A percentile compares a stretch with the other conserved stretches of the same genome.
phyloP scores from a whole-genome alignment of 2,329 filamentous ascomycete genomes.

The Chalaropsis thielavioides region DNA sequence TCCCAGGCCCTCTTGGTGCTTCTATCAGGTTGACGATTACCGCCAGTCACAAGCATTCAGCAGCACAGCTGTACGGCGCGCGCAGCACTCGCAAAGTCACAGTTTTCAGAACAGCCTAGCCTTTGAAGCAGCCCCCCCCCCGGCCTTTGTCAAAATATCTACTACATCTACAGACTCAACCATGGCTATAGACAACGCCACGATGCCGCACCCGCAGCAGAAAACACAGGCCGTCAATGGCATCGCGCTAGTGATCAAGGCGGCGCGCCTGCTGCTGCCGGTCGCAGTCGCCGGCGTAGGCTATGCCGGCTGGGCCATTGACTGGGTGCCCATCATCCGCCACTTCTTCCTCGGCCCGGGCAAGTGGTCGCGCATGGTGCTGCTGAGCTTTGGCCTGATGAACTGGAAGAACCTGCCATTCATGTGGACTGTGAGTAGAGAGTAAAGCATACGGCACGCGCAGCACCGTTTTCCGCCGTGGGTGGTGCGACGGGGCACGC shows the following conservation, averaged over 20 bases:
- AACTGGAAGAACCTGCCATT: slow-evolving; percentile 66
- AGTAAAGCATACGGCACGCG: slow-evolving; percentile 22
- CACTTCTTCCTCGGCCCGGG: slow-evolving; percentile 41
- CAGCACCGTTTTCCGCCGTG: too few species aligned
- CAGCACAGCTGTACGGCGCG: not conserved
- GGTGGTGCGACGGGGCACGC: not conserved
- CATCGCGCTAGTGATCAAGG: slow-evolving; percentile 22
- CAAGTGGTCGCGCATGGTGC: slow-evolving; percentile 36
- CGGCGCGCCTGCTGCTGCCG: slow-evolving; percentile 29
- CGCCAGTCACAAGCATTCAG: not conserved
- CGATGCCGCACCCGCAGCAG: not conserved
- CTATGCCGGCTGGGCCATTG: slow-evolving; percentile 33
- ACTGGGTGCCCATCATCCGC: slow-evolving; percentile 28
- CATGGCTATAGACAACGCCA: not conserved
- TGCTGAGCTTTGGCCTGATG: slow-evolving; percentile 41
- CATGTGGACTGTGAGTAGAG: slow-evolving; percentile 55
- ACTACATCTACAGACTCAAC: not conserved
- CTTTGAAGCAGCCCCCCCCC: not conserved
- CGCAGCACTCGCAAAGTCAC: not conserved
- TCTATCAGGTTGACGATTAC: not conserved
- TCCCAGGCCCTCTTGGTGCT: not conserved
- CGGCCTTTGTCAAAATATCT: not conserved
- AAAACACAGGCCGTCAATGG: slow-evolving; percentile 17
- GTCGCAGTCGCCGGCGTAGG: slow-evolving; percentile 30
- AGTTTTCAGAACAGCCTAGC: not conserved